Percentiles rank a stretch among this genome's conserved stretches.
phyloP scores from a whole-genome alignment of 805 yeast species.

The Sugiyamaella qingdaonensis region DNA sequence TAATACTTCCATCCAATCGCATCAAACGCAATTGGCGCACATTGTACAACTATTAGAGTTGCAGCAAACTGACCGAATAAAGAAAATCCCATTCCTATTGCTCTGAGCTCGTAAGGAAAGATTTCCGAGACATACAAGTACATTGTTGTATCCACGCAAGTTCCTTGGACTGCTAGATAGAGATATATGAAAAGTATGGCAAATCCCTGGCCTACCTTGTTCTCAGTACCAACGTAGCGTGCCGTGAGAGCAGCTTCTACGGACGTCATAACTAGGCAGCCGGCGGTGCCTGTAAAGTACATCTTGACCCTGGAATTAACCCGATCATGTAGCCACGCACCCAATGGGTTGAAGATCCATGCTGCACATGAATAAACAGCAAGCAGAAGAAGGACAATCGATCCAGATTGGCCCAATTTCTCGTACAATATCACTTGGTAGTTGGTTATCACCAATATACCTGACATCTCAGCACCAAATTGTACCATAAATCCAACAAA shows the following conservation, averaged over 20 bases:
- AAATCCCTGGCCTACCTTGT: slow-evolving; percentile 4
- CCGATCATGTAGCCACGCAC: slow-evolving; percentile 8
- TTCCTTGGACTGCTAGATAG: slow-evolving; percentile 10
- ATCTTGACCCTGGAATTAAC: slow-evolving; percentile 10
- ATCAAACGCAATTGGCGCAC: slow-evolving; percentile 36
- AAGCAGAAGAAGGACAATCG: slow-evolving; percentile 4
- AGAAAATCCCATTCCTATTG: slow-evolving; percentile 37
- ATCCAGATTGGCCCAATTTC: slow-evolving; percentile 8
- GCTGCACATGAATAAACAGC: slow-evolving; percentile 9
- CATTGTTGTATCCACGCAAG: slow-evolving; percentile 12
- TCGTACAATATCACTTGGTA: slow-evolving; percentile 8
- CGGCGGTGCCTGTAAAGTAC: slow-evolving; percentile 8
- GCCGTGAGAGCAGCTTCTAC: slow-evolving; percentile 10
- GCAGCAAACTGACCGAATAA: slow-evolving; percentile 16
- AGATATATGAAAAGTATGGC: slow-evolving; percentile 11
- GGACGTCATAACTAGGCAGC: slow-evolving; percentile 6
- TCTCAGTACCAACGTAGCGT: neutral
- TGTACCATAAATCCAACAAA: slow-evolving; percentile 11
- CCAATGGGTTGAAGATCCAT: slow-evolving; percentile 10
- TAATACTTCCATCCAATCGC: slow-evolving; percentile 41
- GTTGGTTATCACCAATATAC: slow-evolving; percentile 7
- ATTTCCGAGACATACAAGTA: slow-evolving; percentile 13
- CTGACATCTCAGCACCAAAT: slow-evolving; percentile 13
- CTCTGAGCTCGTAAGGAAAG: slow-evolving; percentile 31
- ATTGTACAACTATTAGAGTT: slow-evolving; percentile 26